These are phyloP conservation scores for Stephanodiscus minutulus DNA, from an alignment of 108 stramenopile genomes.

Conservation along the genomic window DNA sequence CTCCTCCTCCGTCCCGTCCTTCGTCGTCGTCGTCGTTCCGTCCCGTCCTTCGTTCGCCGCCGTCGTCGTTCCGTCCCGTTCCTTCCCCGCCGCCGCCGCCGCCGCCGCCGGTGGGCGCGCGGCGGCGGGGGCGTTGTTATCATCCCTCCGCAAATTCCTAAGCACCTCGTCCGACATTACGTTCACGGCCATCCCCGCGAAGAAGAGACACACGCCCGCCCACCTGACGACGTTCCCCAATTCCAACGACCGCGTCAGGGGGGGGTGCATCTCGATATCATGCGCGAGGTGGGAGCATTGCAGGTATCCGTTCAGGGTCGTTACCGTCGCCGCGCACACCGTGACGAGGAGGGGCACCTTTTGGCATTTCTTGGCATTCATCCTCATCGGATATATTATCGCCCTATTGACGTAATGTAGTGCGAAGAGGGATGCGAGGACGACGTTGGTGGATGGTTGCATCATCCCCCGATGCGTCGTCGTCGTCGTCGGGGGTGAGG, in stretches of 20 bases:
- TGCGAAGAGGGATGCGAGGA: constrained; percentile 71
- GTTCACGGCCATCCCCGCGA: constrained; percentile 71
- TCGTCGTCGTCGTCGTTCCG: not conserved
- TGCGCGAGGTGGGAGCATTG: constrained; percentile 49
- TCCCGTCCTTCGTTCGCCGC: too few species aligned
- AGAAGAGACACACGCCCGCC: constrained; percentile 57
- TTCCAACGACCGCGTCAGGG: constrained; percentile 10
- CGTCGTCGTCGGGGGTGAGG: not conserved
- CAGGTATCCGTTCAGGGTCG: constrained; percentile 78
- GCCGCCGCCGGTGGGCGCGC: too few species aligned
- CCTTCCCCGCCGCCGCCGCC: not conserved
- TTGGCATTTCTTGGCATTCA: constrained; percentile 58
- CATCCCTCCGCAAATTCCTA: constrained; percentile 57
- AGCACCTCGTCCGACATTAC: constrained; percentile 75
- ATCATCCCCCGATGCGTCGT: not conserved
- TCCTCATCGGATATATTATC: constrained; percentile 81
- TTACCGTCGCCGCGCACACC: constrained; percentile 57
- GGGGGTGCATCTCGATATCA: constrained; percentile 21
- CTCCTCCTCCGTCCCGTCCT: too few species aligned
- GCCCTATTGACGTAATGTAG: constrained; percentile 89
- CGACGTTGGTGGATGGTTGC: constrained; percentile 43
- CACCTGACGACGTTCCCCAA: constrained; percentile 33
- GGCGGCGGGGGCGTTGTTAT: constrained; percentile 16
- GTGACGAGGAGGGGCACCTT: constrained; percentile 67
- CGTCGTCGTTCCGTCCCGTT: not conserved